Base-by-base conservation (phyloP, 2,329 filamentous ascomycete species). In the Pestalotiopsis sp. region DNA sequence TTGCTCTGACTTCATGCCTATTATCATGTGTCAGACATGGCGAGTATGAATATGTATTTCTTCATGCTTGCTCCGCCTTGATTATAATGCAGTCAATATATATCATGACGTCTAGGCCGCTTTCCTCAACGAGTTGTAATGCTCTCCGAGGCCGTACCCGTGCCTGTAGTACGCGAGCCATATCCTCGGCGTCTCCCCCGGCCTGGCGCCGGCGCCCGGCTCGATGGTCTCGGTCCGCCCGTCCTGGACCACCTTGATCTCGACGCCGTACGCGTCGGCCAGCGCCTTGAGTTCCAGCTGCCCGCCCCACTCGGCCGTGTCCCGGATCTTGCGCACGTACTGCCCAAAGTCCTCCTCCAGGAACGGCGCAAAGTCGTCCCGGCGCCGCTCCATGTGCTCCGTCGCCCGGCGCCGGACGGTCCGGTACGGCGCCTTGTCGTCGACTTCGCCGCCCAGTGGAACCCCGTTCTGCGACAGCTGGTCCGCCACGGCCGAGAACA, bases 161-260 rank as follows among this genome's bases (percentile, higher is more conserved):
- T 98, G 94, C 74, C 92, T 87, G 80, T 98, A 98, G 80, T 98
- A 99, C 44, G 94, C 95, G 79, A 99, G 79, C 95, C 96, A 98
- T 64, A 97, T 86, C 72, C 58, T 39, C 88, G 88, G 73, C 87
- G 87, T 71, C 81, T 83, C 65, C 79, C 80, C 3, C 79, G 81
- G 35, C 79, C 76, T 17, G 72, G 7, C 58, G 11, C 26, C 76
- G 22, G 81, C 83, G 1, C 76, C 75, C 70, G 88, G 85, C 73
- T 86, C 84, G 70, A 98, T 93, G 72, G 87, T 91, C 78, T 97
- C 93, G 67, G 92, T 89, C 67, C 90, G 83, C 4, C 94, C 94
- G 77, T 95, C 92, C 75, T 98, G 94, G 70, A 99, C 82, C 13
- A 99, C 92, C 75, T 91, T 89, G 70, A 98, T 95, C 75, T 91